Evolutionary conservation across 2,329 filamentous ascomycete genomes (phyloP), one percentile per base, ranked within the genome.

Genomic region (Sphaerulina musiva): DNA sequence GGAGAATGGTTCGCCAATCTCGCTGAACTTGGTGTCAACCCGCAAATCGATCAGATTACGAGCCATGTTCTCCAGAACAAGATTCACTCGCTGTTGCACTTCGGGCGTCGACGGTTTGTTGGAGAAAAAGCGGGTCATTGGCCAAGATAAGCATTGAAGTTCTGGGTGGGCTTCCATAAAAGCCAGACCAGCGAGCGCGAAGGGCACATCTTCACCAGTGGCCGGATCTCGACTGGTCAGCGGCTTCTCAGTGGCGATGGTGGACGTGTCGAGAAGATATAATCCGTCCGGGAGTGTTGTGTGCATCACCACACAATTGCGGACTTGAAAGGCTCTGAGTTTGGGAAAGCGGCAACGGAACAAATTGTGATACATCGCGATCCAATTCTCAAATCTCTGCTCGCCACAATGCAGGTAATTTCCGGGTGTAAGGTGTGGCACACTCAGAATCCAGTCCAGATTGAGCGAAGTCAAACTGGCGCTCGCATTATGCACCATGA

Each of bases 111-210:
- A 57, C 11, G 58, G 61, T 2, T 38, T 45, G 32, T 69, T 64
- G 7, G 65, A 66, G 58, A 75, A 77, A 64, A 77, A 73, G n/a
- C 66, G 66, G 43, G 73, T 71, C 55, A 76, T 68, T 0, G 74
- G 74, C 74, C 74, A 77, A 4, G 71, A 72, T 11, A 77, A 64
- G 48, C 72, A 76, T 47, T 72, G 65, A 10, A 77, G 62, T 17
- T 72, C 73, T 0, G 65, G 61, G 51, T 77, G 75, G 9, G 67
- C 66, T 57, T 76, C 75, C 58, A 77, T 63, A 48, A 76, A 77
- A 0, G 62, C 62, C 2, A 77, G 56, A 40, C 55, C 55, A 23
- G 57, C 54, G 14, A 60, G 52, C 38, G n/a, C 8, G 6, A 38
- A 40, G 34, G 6, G 26, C 14, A 11, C 34, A 48, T 48, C 11